Evolutionary conservation across 108 stramenopile genomes (phyloP).

Genomic region (Nitzschia putrida): DNA sequence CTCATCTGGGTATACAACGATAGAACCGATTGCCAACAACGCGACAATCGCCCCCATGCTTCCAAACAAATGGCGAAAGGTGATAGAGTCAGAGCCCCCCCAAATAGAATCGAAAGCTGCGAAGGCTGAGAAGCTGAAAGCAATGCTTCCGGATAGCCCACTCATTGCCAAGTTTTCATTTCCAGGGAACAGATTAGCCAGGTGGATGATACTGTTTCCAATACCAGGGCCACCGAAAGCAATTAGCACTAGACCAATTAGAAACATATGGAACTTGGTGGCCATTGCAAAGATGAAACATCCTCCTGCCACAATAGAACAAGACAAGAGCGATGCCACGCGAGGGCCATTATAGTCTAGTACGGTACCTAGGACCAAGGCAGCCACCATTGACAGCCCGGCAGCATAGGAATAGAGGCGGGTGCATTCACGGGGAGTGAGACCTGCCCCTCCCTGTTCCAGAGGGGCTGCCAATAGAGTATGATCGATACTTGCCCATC

Average conservation of each 20-base stretch:
- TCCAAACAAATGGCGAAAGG: conserved; percentile 27
- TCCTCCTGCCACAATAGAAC: conserved; percentile 23
- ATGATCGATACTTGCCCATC: conserved; percentile 49
- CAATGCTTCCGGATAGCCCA: conserved; percentile 27
- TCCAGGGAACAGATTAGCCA: conserved; percentile 44
- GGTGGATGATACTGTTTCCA: conserved; percentile 28
- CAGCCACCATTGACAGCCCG: conserved; percentile 32
- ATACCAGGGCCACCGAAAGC: conserved; percentile 48
- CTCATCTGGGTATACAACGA: conserved; percentile 36
- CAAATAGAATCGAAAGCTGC: conserved; percentile 38
- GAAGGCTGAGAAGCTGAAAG: conserved; percentile 39
- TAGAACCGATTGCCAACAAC: conserved; percentile 13
- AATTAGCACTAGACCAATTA: conserved; percentile 15
- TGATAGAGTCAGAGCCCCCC: conserved; percentile 8
- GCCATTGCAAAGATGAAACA: conserved; percentile 23
- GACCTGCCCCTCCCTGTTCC: conserved; percentile 37
- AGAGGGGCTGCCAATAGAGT: conserved; percentile 31
- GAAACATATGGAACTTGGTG: conserved; percentile 1
- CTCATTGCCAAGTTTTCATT: conserved; percentile 36
- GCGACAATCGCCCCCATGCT: conserved; percentile 9
- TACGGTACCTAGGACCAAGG: conserved; percentile 34
- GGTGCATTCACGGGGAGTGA: conserved; percentile 18
- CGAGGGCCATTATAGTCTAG: conserved; percentile 43
- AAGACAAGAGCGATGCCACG: conserved; percentile 22
- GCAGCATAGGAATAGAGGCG: conserved; percentile 35